Conservation (phyloP, 257 asterid species). For the Nicotiana tabacum region DNA sequence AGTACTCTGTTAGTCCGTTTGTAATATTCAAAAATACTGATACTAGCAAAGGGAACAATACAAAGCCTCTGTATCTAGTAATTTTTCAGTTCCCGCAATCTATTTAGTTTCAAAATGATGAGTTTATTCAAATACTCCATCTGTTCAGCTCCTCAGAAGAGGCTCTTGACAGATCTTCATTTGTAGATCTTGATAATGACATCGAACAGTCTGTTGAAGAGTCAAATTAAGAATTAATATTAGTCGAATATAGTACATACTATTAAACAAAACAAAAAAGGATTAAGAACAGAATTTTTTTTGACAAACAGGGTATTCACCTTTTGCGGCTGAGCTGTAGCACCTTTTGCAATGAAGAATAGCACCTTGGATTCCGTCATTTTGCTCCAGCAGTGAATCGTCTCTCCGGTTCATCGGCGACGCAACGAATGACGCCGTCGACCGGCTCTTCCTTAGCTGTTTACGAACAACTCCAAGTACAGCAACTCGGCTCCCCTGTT, state of each 20-base stretch:
- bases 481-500: slow-evolving; percentile 31
- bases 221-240: no score
- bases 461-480: slow-evolving; percentile 42
- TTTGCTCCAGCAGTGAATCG: slow-evolving; percentile 57
- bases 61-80: neutral
- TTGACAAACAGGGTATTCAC: neutral
- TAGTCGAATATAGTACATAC: no score
- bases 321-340: slow-evolving; percentile 1
- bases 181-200: no score
- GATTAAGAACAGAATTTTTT: no score
- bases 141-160: neutral
- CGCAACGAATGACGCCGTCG: slow-evolving; percentile 38
- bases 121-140: slow-evolving; percentile 34
- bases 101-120: neutral
- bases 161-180: neutral
- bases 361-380: slow-evolving; percentile 21
- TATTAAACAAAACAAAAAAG: no score
- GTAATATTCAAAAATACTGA: neutral
- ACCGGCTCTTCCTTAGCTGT: slow-evolving; percentile 59
- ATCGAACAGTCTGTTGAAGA: no score
- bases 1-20: neutral
- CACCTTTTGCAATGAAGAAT: slow-evolving; percentile 9
- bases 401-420: slow-evolving; percentile 46
- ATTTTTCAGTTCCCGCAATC: neutral
- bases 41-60: neutral